A percentile compares a stretch with the other conserved stretches of the same genome.
Evolutionary conservation across 805 yeast species (phyloP).

Genomic region (Wickerhamiella qilinensis): DNA sequence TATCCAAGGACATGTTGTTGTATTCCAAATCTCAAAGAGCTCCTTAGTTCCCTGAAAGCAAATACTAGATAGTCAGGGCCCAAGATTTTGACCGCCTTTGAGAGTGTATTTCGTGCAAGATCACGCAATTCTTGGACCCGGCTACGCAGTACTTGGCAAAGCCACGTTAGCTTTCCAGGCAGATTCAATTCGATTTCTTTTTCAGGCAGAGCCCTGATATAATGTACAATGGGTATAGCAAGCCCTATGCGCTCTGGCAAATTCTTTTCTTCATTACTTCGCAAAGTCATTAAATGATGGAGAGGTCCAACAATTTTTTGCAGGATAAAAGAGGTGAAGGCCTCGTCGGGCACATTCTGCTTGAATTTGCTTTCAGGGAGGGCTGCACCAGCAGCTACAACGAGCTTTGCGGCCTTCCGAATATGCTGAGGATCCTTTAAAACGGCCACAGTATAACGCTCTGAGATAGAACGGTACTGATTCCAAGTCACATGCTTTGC

Average conservation of each 20-base stretch:
- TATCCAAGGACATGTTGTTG: constrained; percentile 86
- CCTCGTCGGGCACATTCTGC: constrained; percentile 16
- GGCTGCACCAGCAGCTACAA: constrained; percentile 14
- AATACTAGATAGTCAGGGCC: constrained; percentile 65
- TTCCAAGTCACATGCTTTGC: constrained; percentile 51
- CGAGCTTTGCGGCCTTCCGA: constrained; percentile 41
- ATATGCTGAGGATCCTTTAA: constrained; percentile 31
- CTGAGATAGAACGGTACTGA: constrained; percentile 61
- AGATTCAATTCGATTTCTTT: constrained; percentile 41
- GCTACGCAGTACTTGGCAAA: constrained; percentile 80
- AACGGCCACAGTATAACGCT: constrained; percentile 43
- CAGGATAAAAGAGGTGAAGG: constrained; percentile 32
- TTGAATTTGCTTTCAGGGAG: constrained; percentile 3
- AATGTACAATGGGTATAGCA: constrained; percentile 61
- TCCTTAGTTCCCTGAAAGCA: constrained; percentile 57
- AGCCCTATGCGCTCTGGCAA: constrained; percentile 59
- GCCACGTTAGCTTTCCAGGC: constrained; percentile 68
- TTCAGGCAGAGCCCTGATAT: constrained; percentile 44
- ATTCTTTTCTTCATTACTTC: constrained; percentile 60
- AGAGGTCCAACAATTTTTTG: constrained; percentile 47
- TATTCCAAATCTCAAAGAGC: constrained; percentile 75
- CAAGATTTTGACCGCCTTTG: constrained; percentile 42
- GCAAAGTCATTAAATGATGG: constrained; percentile 31
- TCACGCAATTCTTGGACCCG: constrained; percentile 81
- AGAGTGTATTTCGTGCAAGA: constrained; percentile 59